These are phyloP conservation scores for Chaetomium sp. DNA, from an alignment of 2,329 filamentous ascomycete genomes.

Conservation along the genomic window DNA sequence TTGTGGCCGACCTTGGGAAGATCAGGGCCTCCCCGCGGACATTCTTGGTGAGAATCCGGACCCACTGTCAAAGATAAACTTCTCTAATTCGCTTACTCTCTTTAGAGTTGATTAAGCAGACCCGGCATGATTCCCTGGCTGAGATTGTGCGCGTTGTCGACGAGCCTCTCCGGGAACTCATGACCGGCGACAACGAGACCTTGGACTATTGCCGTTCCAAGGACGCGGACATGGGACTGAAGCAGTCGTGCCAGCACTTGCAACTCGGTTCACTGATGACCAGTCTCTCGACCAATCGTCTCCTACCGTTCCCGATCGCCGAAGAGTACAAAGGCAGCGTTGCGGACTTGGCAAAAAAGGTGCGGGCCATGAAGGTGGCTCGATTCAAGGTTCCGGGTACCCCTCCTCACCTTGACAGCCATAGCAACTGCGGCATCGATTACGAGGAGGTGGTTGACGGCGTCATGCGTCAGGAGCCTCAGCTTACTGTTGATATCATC, in stretches of 20 bases:
- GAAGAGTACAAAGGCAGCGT: slow-evolving; percentile 29
- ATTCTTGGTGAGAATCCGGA: slow-evolving; percentile 25
- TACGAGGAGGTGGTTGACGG: slow-evolving; percentile 26
- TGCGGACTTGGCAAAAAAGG: slow-evolving; percentile 53
- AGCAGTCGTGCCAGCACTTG: slow-evolving; percentile 31
- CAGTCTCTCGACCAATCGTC: slow-evolving; percentile 24
- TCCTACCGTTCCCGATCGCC: slow-evolving; percentile 29
- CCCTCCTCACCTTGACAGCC: slow-evolving; percentile 28
- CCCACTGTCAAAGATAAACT: neutral
- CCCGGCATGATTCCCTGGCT: slow-evolving; percentile 23
- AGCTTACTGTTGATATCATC: slow-evolving; percentile 16
- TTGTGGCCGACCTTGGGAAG: slow-evolving; percentile 28
- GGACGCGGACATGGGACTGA: slow-evolving; percentile 22
- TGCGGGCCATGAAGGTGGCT: slow-evolving; percentile 71
- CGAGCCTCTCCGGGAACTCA: slow-evolving; percentile 24
- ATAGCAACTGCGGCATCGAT: slow-evolving; percentile 32
- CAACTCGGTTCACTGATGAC: slow-evolving; percentile 35
- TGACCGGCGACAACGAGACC: slow-evolving; percentile 17
- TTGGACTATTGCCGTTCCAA: slow-evolving; percentile 30
- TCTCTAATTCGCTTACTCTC: neutral
- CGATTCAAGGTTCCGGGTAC: slow-evolving; percentile 52
- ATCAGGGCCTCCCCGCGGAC: slow-evolving; percentile 25
- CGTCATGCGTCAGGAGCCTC: slow-evolving; percentile 14
- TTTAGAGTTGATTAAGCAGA: slow-evolving; percentile 29
- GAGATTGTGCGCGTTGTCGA: slow-evolving; percentile 27